Percentiles rank a stretch among this genome's conserved stretches.
phyloP scores from a whole-genome alignment of 2,329 filamentous ascomycete species.

The Pyrenochaeta sp. region DNA sequence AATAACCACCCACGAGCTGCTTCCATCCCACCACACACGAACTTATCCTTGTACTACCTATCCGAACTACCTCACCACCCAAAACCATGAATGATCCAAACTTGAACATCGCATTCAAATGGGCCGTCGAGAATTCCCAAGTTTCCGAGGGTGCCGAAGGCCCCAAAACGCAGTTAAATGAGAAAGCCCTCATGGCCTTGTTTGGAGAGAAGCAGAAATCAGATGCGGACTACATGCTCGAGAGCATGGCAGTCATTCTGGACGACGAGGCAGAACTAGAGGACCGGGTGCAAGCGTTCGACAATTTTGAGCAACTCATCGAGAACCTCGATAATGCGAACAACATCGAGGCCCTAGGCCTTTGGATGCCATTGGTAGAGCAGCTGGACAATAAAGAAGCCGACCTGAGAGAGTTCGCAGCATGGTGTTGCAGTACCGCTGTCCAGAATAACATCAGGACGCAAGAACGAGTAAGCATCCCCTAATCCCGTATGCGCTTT shows the following conservation, averaged over 20 bases:
- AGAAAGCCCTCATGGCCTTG: neutral
- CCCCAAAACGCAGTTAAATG: too few species aligned
- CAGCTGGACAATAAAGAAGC: conserved; percentile 73
- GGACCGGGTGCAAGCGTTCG: conserved; percentile 31
- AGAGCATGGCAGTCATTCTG: conserved; percentile 78
- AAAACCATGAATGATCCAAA: conserved; percentile 64
- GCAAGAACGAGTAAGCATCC: conserved; percentile 71
- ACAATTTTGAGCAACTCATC: conserved; percentile 40
- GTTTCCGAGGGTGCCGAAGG: conserved; percentile 32
- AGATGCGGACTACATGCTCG: conserved; percentile 91
- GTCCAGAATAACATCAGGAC: conserved; percentile 93
- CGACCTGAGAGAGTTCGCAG: conserved; percentile 82
- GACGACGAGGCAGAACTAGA: conserved; percentile 53
- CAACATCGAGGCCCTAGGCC: conserved; percentile 78
- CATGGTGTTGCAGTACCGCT: conserved; percentile 93
- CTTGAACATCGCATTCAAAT: conserved; percentile 81
- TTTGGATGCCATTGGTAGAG: conserved; percentile 83
- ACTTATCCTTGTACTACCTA: neutral
- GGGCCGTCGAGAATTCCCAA: conserved; percentile 73
- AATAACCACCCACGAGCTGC: conserved; percentile 15
- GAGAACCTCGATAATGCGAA: conserved; percentile 86
- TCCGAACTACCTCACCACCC: neutral
- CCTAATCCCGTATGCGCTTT: neutral
- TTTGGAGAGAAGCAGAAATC: conserved; percentile 51
- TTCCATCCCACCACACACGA: neutral